Evolutionary conservation across 768 basidiomycete species (phyloP).

Genomic region (Tulasnella sp.): DNA sequence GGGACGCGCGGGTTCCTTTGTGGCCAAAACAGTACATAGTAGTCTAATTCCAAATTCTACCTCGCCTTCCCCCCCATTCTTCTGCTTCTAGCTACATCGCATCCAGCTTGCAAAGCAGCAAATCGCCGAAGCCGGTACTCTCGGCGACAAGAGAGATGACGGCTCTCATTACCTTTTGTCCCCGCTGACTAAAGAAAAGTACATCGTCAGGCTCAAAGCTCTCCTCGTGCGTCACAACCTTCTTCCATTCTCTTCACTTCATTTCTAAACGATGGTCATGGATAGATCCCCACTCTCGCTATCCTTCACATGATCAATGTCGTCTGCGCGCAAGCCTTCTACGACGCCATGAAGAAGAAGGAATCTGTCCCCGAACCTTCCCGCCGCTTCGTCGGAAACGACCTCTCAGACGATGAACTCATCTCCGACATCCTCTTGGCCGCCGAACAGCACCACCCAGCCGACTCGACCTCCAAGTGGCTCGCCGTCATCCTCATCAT

Average conservation of each 20-base stretch:
- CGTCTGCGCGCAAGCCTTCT: conserved; percentile 77
- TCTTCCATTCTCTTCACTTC: neutral
- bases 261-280: neutral
- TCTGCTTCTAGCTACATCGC: neutral
- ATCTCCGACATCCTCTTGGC: conserved; percentile 81
- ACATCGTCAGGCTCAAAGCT: conserved; percentile 82
- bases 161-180: conserved; percentile 35
- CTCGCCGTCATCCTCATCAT: conserved; percentile 83
- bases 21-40: conserved; percentile 31
- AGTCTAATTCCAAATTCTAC: conserved; percentile 45
- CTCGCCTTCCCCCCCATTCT: conserved; percentile 28
- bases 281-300: conserved; percentile 84
- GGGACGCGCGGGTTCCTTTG: neutral
- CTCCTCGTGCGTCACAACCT: conserved; percentile 56
- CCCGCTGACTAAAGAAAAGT: conserved; percentile 55
- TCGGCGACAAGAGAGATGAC: neutral
- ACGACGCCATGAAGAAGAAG: conserved; percentile 47
- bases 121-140: conserved; percentile 24
- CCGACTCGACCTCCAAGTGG: conserved; percentile 93
- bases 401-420: conserved; percentile 35
- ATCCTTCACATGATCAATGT: conserved; percentile 89
- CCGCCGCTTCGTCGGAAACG: neutral
- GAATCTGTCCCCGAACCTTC: conserved; percentile 29
- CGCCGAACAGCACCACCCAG: conserved; percentile 82
- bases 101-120: neutral